These are phyloP conservation scores for Microdochium bolleyi DNA, from an alignment of 2,329 filamentous ascomycete genomes.

Conservation along the genomic window DNA sequence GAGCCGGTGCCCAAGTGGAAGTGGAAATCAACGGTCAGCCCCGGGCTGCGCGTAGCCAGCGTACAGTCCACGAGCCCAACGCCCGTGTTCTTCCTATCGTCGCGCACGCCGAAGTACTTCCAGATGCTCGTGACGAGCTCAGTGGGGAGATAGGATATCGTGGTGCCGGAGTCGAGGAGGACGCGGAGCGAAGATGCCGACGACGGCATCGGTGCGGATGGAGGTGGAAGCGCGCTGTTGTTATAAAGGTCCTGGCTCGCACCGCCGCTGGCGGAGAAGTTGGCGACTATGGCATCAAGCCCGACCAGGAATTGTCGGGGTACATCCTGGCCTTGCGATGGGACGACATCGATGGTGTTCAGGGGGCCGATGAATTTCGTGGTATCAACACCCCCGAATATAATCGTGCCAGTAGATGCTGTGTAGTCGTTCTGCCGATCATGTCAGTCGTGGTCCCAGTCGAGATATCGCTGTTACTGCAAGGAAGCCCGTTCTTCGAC, in stretches of 20 bases:
- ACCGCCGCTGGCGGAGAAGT: constrained; percentile 25
- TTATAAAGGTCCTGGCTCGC: constrained; percentile 18
- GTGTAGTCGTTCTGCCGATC: constrained; percentile 36
- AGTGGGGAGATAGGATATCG: constrained; percentile 54
- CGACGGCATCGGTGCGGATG: no score
- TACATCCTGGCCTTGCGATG: constrained; percentile 27
- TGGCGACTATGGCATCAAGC: constrained; percentile 27
- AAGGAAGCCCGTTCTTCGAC: not conserved
- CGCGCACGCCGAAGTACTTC: constrained; percentile 26
- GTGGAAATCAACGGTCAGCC: constrained; percentile 22
- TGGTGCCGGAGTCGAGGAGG: constrained; percentile 61
- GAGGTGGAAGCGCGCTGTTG: not conserved
- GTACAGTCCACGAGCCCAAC: constrained; percentile 31
- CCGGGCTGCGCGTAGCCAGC: constrained; percentile 18
- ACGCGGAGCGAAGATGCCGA: constrained; percentile 20
- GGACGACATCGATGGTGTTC: constrained; percentile 44
- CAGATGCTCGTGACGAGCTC: constrained; percentile 32
- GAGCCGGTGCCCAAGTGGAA: constrained; percentile 28
- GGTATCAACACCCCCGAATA: constrained; percentile 64
- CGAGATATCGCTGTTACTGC: no score
- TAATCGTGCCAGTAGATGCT: constrained; percentile 51
- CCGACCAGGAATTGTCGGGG: constrained; percentile 30
- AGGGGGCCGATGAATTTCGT: constrained; percentile 56
- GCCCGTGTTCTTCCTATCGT: constrained; percentile 24
- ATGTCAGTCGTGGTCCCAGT: no score